These are phyloP conservation scores for Favolaschia claudopus DNA, from an alignment of 768 basidiomycete genomes.

Conservation along the genomic window DNA sequence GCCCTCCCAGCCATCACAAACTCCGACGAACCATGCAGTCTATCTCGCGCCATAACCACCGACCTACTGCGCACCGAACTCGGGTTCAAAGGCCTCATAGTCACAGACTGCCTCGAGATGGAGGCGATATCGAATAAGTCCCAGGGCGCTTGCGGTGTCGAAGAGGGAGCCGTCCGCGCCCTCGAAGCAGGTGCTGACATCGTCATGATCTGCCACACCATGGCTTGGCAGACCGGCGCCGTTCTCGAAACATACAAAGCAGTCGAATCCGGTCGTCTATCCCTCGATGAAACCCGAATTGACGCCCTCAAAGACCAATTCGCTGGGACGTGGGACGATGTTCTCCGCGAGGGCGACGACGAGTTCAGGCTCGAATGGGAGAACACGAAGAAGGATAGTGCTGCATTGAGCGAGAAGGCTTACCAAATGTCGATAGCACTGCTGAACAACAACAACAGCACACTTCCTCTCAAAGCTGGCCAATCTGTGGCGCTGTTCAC, in stretches of 20 bases:
- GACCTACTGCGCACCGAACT: conserved; percentile 59
- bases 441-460: conserved; percentile 48
- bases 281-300: conserved; percentile 53
- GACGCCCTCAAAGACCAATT: conserved; percentile 58
- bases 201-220: conserved; percentile 78
- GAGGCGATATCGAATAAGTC: conserved; percentile 65
- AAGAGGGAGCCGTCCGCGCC: conserved; percentile 62
- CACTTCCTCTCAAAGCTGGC: conserved; percentile 44
- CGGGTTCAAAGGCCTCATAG: conserved; percentile 64
- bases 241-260: conserved; percentile 61
- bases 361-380: conserved; percentile 39
- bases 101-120: conserved; percentile 84
- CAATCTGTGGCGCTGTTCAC: conserved; percentile 57
- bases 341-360: conserved; percentile 37
- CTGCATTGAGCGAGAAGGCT: conserved; percentile 50
- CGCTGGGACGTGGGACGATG: conserved; percentile 53
- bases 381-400: conserved; percentile 47
- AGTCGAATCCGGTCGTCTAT: conserved; percentile 51
- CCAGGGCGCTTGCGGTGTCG: conserved; percentile 53
- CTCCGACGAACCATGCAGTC: conserved; percentile 63
- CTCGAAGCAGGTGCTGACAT: conserved; percentile 73
- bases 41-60: conserved; percentile 60
- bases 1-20: conserved; percentile 66
- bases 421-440: conserved; percentile 59
- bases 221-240: conserved; percentile 59